Evolutionary conservation across 306 rosid species (phyloP), one percentile per base, ranked within the genome.

Genomic region (Acacia melanoxylon): DNA sequence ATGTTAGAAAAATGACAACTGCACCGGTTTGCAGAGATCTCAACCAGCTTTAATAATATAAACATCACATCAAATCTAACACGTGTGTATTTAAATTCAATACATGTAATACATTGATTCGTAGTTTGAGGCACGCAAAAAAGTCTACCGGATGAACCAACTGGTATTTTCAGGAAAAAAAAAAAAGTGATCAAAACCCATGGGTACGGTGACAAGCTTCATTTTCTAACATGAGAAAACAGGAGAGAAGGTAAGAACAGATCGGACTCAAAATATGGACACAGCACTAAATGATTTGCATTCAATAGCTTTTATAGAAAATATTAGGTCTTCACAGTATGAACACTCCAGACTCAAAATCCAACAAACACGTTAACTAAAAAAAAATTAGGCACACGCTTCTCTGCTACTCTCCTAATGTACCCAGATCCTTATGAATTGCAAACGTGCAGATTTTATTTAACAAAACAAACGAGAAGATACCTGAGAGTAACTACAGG

Each of bases 401-500:
- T 73, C 72, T 83, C 75, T 27, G 22, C 52, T 61, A 8, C 41
- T 68, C 74, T 59, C 44, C 29, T 29, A 73, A 78, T 25, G 70
- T 27, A 81, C 3, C 44, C 19, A 6, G 16, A 52, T 72, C 19
- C 31, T 25, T 25, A 72, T 16, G 12, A 19, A 12, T 24, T 40
- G 25, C 16, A 58, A 25, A 58, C 20, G 62, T 24, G 58, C 14
- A 46, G 46, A 72, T 20, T 44, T 74, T 75, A 75, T 25, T 78
- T 16, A 62, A 20, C 22, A 25, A 41, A 51, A 41, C 70, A 75
- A 75, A 10, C n/a, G 49, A 69, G 20, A 74, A 25, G 20, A 46
- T 58, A 84, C 86, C 89, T 79, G 56, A 82, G 72, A 31, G 79
- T 75, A 78, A 49, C 68, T 9, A 31, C 85, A 15, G 49, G 27